Evolutionary conservation across 768 basidiomycete genomes (phyloP), one percentile per base, ranked within the genome.

Genomic region (Podaxis carcinomalis): DNA sequence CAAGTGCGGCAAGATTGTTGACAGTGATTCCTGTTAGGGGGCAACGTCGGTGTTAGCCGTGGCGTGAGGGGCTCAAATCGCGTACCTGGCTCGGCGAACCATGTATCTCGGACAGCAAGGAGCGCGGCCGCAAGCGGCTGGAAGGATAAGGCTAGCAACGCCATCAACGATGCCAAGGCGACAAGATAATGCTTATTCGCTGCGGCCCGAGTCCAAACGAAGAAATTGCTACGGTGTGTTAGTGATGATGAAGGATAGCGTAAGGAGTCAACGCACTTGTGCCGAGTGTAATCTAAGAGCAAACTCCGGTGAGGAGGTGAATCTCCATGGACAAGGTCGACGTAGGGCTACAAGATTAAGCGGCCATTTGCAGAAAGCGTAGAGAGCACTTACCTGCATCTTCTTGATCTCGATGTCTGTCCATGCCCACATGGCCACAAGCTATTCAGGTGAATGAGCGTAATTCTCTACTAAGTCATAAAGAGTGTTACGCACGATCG

Each of bases 361-460:
- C 53, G 47, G 21, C 5, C 27, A 13, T 51, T 2, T 59, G 50
- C 44, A 36, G 10, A 55, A 39, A 23, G 10, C 2, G 35, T 42
- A n/a, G n/a, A 35, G 39, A 56, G 16, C 27, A 28, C 4, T 50
- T 69, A 79, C 81, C 74, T 84, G 84, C 71, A 85, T 77, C 67
- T 78, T 81, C 65, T 83, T 82, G 53, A 86, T 80, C 62, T 83
- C 83, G 25, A 80, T 74, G 64, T 83, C 83, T 4, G 82, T 83
- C 83, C 82, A 83, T 4, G 80, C 70, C 83, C 83, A 85, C 56
- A 83, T 61, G 0, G 78, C 79, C 3, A 80, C 78, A 10, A 84
- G 57, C 78, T 80, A 62, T 37, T 47, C 32, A 5, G 14, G 35
- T 14, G 21, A 14, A 40, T 44, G 19, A 27, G 35, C 5, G 28